These are phyloP conservation scores for Phytophthora europaea DNA, from an alignment of 352 stramenopile species.

Conservation along the genomic window DNA sequence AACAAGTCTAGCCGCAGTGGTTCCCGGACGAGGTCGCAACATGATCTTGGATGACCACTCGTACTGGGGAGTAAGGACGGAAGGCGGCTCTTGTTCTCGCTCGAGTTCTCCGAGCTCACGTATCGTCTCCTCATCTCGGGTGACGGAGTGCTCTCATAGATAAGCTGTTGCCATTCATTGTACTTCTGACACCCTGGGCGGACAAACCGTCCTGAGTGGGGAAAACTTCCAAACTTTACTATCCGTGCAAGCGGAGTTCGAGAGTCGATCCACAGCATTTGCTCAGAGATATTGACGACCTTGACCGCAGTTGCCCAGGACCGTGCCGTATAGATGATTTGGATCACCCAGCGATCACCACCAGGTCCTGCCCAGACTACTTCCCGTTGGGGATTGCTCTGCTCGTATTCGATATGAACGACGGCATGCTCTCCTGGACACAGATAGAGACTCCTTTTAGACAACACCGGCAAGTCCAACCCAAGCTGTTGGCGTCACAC, in stretches of 20 bases:
- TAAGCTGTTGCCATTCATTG: conserved; percentile 11
- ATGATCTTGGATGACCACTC: too few species aligned
- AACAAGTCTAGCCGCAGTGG: too few species aligned
- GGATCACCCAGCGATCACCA: neutral
- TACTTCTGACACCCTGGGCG: neutral
- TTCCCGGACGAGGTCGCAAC: too few species aligned
- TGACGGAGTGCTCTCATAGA: conserved; percentile 11
- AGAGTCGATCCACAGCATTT: neutral
- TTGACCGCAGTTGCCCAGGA: too few species aligned
- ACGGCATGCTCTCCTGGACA: neutral
- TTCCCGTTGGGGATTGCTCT: neutral
- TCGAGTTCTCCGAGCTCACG: neutral
- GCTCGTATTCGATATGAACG: neutral
- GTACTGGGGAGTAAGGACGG: too few species aligned
- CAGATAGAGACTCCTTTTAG: neutral
- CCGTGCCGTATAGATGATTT: too few species aligned
- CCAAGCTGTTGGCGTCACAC: neutral
- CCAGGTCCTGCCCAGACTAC: neutral
- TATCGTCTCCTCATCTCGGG: neutral
- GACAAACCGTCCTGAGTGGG: too few species aligned
- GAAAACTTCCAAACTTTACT: too few species aligned
- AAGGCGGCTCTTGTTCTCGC: neutral
- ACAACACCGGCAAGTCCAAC: neutral
- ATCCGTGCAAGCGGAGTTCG: neutral
- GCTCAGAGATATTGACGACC: too few species aligned